These are phyloP conservation scores for Venturia pyrina DNA, from an alignment of 2,329 filamentous ascomycete genomes.

Conservation along the genomic window DNA sequence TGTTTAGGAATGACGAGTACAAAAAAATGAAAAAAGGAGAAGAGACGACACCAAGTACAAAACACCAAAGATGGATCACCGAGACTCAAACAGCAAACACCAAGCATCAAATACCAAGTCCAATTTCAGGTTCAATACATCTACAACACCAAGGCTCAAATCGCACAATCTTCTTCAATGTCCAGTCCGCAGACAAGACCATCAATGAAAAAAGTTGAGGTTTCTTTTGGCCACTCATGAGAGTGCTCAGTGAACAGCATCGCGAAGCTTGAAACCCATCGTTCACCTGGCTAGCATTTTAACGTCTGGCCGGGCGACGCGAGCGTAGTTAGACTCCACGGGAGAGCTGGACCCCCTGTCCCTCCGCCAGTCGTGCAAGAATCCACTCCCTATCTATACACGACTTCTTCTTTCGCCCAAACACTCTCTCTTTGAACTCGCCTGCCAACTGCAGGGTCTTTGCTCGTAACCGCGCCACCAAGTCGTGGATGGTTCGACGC, in stretches of 20 bases:
- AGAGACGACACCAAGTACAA: no score
- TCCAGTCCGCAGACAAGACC: no score
- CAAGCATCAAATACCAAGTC: not conserved
- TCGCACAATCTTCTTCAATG: no score
- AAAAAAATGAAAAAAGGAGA: no score
- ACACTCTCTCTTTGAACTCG: not conserved
- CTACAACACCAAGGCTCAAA: no score
- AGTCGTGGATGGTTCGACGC: not conserved
- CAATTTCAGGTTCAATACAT: no score
- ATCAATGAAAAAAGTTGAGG: not conserved
- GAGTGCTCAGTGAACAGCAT: conserved; percentile 7
- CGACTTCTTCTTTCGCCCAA: not conserved
- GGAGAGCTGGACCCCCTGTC: not conserved
- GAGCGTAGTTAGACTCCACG: not conserved
- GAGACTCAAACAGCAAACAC: not conserved
- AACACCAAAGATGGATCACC: no score
- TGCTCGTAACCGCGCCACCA: not conserved
- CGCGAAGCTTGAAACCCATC: conserved; percentile 5
- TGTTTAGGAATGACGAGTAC: no score
- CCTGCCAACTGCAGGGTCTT: not conserved
- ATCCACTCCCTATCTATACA: not conserved
- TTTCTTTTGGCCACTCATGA: conserved; percentile 4
- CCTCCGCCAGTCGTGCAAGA: not conserved
- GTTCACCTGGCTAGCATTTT: conserved; percentile 8
- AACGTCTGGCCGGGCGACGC: conserved; percentile 5